Evolutionary conservation across 495 filamentous ascomycete species (phyloP).

Genomic region (Filosporella fistucella): DNA sequence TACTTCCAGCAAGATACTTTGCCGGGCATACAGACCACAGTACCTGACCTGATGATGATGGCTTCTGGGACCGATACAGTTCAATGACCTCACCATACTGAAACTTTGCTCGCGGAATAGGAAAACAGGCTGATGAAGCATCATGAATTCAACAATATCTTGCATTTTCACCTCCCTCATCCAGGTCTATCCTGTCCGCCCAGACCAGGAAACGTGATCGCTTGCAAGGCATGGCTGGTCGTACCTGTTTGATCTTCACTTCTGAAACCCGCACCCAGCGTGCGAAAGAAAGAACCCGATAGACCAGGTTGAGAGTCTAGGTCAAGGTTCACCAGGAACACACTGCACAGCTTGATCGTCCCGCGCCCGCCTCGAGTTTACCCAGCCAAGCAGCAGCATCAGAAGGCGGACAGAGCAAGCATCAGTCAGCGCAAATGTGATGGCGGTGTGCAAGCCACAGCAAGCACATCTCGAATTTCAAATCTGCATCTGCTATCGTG

Average conservation of each 20-base stretch:
- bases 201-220: slow-evolving; percentile 12
- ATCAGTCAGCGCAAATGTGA: neutral
- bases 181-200: neutral
- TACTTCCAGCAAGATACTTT: slow-evolving; percentile 1
- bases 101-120: slow-evolving; percentile 3
- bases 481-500: too few relatives aligned
- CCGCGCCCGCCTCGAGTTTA: slow-evolving; percentile 9
- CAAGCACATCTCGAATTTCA: neutral
- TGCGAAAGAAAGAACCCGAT: neutral
- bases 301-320: too few relatives aligned
- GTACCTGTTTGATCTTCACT: slow-evolving; percentile 22
- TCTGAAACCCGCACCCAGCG: slow-evolving; percentile 17
- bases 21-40: neutral
- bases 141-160: neutral
- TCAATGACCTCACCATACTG: neutral
- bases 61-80: too few relatives aligned
- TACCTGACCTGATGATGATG: neutral
- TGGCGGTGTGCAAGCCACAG: neutral
- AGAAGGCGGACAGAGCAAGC: neutral
- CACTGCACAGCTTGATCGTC: slow-evolving; percentile 14
- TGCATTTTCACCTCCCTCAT: neutral
- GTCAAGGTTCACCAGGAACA: too few relatives aligned
- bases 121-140: too few relatives aligned
- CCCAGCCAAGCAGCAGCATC: neutral
- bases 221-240: neutral